Percentiles rank a stretch among this genome's conserved stretches.
phyloP scores from a whole-genome alignment of 768 basidiomycete genomes.

The Suillus subalutaceus region DNA sequence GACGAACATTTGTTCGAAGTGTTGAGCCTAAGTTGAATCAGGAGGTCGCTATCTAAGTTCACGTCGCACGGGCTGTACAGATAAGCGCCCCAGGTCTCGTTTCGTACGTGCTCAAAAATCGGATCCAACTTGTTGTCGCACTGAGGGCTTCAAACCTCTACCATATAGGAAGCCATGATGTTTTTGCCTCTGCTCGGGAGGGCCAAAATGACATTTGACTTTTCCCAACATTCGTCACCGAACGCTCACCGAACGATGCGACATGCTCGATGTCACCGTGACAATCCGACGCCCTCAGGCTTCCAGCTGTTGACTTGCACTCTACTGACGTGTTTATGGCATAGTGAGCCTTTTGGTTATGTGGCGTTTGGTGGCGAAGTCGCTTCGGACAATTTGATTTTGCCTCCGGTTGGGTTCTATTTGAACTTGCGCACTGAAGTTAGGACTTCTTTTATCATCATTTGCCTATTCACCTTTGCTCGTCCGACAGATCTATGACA shows the following conservation, averaged over 20 bases:
- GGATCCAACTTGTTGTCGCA: not conserved
- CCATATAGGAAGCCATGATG: not conserved
- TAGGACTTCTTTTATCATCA: not conserved
- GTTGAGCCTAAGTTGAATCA: not conserved
- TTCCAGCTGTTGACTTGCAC: conserved; percentile 47
- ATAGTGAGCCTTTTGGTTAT: conserved; percentile 4
- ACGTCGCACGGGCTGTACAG: not conserved
- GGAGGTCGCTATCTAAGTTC: not conserved
- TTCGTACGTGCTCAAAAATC: not conserved
- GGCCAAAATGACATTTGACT: not conserved
- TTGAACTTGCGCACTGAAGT: not conserved
- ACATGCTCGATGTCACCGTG: conserved; percentile 26
- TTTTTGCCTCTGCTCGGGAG: not conserved
- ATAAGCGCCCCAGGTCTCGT: not conserved
- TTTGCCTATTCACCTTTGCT: not conserved
- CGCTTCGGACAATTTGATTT: conserved; percentile 44
- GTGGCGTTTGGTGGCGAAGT: not conserved
- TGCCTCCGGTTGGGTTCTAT: conserved; percentile 35
- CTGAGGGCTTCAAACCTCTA: not conserved
- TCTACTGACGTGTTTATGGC: conserved; percentile 24
- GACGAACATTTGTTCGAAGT: not conserved
- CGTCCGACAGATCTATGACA: not conserved
- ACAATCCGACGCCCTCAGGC: conserved; percentile 34
- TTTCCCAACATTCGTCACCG: not conserved
- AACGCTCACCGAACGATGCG: not conserved